phyloP scores from a whole-genome alignment of 352 stramenopile species.

The Globisporangium carolinianum region DNA sequence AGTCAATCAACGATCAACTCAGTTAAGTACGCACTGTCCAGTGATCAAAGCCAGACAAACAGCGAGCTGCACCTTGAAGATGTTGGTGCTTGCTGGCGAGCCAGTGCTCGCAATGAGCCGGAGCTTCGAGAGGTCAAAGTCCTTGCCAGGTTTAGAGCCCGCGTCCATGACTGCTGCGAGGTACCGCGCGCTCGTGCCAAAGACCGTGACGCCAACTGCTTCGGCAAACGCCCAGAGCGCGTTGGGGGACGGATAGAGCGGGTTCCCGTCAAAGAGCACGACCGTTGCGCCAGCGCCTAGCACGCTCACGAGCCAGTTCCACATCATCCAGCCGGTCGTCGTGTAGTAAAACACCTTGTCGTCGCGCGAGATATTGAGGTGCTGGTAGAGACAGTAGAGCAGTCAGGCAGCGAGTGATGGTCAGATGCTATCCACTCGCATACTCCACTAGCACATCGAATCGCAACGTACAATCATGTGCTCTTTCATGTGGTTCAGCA shows the following conservation, averaged over 20 bases:
- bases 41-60: background rate
- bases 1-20: too few relatives aligned
- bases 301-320: slow-evolving; percentile 79
- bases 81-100: slow-evolving; percentile 67
- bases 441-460: background rate
- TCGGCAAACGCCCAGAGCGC: slow-evolving; percentile 57
- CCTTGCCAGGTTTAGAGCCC: slow-evolving; percentile 43
- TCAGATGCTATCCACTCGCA: background rate
- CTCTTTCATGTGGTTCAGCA: slow-evolving; percentile 80
- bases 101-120: slow-evolving; percentile 64
- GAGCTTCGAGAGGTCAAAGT: slow-evolving; percentile 64
- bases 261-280: slow-evolving; percentile 76
- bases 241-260: slow-evolving; percentile 45
- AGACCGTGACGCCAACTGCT: slow-evolving; percentile 55
- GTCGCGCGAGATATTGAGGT: slow-evolving; percentile 53
- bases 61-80: slow-evolving; percentile 40
- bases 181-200: slow-evolving; percentile 72
- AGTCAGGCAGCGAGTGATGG: too few relatives aligned
- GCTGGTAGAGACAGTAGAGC: slow-evolving; percentile 14
- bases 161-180: slow-evolving; percentile 69
- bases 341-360: slow-evolving; percentile 82
- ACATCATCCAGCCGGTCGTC: slow-evolving; percentile 87
- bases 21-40: too few relatives aligned
- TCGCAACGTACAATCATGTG: slow-evolving; percentile 47
- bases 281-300: slow-evolving; percentile 66